Base-by-base conservation (phyloP, 2,329 filamentous ascomycete genomes). In the Aspergillus pseudoterreus region DNA sequence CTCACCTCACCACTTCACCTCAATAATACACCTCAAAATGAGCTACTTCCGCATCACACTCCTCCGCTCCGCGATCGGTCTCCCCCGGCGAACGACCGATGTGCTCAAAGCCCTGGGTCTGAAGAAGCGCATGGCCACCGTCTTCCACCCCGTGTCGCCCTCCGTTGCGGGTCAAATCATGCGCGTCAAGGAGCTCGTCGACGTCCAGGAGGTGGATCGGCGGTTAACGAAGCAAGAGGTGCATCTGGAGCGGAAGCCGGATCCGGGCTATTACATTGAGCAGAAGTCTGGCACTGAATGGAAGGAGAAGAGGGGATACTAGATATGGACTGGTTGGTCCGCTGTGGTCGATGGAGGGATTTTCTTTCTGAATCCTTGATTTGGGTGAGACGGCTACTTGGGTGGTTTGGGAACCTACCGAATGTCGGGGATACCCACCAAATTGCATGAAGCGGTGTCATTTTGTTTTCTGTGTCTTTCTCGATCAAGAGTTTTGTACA, bases 21-120 rank as follows among this genome's bases (percentile, higher is more conserved):
- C 19, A 42, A 19, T 3, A 1, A 19, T 21, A n/a, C 39, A 22
- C 43, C 39, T 14, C 56, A 64, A 54, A 54, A 91, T 91, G 86
- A 79, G 85, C 52, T 95, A 82, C 79, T 96, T 96, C 80, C 87
- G 89, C 68, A 90, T 96, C 71, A 95, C 90, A 45, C 87, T 96
- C 51, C 83, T 94, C 74, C 89, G 92, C 68, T 92, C 87, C 51
- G 86, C 87, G 64, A 96, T 96, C 73, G 92, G 92, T 56, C 84
- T 96, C 43, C 92, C 92, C 5, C 75, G 82, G 65, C 87, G 89
- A 67, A 88, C 86, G 54, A 82, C 84, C 68, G 90, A 88, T 67
- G 89, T 92, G 17, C 87, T 96, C 51, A 81, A 85, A 56, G 88
- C 92, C 15, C 87, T 96, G 54, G 92, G 92, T 51, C 83, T 96